phyloP scores from a whole-genome alignment of 495 filamentous ascomycete species.

The Hyphodiscus hymeniophilus region DNA sequence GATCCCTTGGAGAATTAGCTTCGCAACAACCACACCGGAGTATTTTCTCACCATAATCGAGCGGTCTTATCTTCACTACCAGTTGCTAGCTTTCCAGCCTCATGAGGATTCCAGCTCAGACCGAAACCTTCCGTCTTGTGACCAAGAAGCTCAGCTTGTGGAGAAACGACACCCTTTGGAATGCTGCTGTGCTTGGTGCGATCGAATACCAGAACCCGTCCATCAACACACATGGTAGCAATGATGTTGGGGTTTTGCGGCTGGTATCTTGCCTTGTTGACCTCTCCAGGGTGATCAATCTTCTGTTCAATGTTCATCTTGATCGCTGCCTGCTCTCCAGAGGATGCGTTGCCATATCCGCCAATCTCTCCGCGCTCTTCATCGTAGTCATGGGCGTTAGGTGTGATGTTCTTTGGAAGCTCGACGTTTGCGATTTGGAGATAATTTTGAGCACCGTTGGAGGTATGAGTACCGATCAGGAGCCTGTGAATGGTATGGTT shows the following conservation, averaged over 20 bases:
- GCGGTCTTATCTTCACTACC: conserved; percentile 89
- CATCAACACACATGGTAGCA: conserved; percentile 85
- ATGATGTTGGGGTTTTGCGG: conserved; percentile 97
- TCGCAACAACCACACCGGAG: background rate
- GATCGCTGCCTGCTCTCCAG: conserved; percentile 48
- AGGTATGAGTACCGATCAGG: conserved; percentile 91
- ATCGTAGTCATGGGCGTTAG: conserved; percentile 75
- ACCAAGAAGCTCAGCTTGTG: conserved; percentile 77
- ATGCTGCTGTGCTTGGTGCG: conserved; percentile 81
- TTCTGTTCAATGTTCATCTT: conserved; percentile 88
- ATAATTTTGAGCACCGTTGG: conserved; percentile 79
- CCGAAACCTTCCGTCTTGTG: conserved; percentile 93
- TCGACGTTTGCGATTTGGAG: conserved; percentile 90
- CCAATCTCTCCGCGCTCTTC: conserved; percentile 89
- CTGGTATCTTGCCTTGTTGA: conserved; percentile 97
- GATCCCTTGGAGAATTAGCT: conserved; percentile 49
- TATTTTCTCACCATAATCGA: conserved; percentile 63
- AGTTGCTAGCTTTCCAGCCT: conserved; percentile 73
- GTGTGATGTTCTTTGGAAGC: conserved; percentile 68
- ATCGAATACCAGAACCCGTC: conserved; percentile 86
- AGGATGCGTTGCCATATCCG: conserved; percentile 60
- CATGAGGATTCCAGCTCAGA: conserved; percentile 83
- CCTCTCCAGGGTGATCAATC: conserved; percentile 92
- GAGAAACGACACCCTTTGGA: conserved; percentile 61
- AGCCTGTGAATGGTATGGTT: conserved; percentile 83